Evolutionary conservation across 2,329 filamentous ascomycete genomes (phyloP), one percentile per base, ranked within the genome.

Genomic region (Fusarium paranaense): DNA sequence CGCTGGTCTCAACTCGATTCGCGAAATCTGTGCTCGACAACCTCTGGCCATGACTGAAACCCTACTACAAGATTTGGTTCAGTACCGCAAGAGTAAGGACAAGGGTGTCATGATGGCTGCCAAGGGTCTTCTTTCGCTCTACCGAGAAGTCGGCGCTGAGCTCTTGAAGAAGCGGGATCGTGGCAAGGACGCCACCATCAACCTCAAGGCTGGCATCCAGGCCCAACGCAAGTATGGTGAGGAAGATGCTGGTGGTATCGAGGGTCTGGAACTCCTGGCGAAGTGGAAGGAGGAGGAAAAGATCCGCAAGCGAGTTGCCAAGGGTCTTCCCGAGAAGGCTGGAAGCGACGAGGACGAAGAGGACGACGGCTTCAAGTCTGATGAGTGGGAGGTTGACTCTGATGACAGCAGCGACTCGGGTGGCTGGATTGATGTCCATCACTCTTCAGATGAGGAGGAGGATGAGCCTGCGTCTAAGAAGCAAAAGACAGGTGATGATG

Each of bases 41-140:
- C 96, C 97, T 2, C 86, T 98, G n/a, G 95, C 95, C 7, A 98
- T 99, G 94, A 95, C 91, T 61, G 95, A 98, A 74, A 98, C 95
- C 0, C 85, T 99, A n/a, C 85, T 99, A 33, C 96, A 99, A 82
- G 97, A 99, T 86, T 85, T 99, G 62, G 95, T 98, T 11, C 93
- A 97, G 86, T 98, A 99, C 84, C 91, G 94, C 70, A 98, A 97
- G 87, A 97, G 94, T 81, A 99, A 99, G 81, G 97, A 99, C 81
- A 99, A 98, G 86, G 95, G 96, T 69, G 94, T 97, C n/a, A 95
- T 97, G 90, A 98, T 99, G 97, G 97, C 97, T 9, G 95, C 96
- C 16, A 96, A 97, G 82, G 96, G 97, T 73, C 86, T 99, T 8
- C 87, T 99, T 47, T 95, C 94, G 27, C 87, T 99, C 7, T 99